These are phyloP conservation scores for Groenewaldozyma salmanticensis DNA, from an alignment of 805 yeast species.

Conservation along the genomic window DNA sequence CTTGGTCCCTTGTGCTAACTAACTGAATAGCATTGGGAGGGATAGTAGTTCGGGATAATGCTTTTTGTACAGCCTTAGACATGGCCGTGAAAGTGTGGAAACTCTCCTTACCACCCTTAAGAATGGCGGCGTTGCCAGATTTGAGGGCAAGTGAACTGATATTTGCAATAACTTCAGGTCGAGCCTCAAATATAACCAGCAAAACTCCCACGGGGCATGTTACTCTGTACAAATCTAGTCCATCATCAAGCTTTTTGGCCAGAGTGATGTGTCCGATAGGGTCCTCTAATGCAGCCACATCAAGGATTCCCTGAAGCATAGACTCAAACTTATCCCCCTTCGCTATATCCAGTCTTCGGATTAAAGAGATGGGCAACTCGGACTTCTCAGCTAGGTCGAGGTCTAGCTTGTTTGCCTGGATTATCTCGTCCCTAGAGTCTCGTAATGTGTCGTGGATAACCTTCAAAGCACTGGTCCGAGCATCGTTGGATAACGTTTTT, in stretches of 20 bases:
- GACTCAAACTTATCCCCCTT: slow-evolving; percentile 79
- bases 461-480: slow-evolving; percentile 63
- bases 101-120: slow-evolving; percentile 96
- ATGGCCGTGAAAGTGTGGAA: slow-evolving; percentile 73
- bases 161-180: slow-evolving; percentile 98
- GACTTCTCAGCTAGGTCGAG: slow-evolving; percentile 56
- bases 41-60: slow-evolving; percentile 56
- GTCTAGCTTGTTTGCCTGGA: slow-evolving; percentile 68
- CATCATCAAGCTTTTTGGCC: slow-evolving; percentile 80
- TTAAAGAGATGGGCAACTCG: slow-evolving; percentile 56
- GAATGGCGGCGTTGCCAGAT: slow-evolving; percentile 92
- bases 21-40: slow-evolving; percentile 79
- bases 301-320: slow-evolving; percentile 90
- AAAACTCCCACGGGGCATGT: slow-evolving; percentile 94
- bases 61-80: slow-evolving; percentile 56
- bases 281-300: slow-evolving; percentile 80
- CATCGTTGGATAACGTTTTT: slow-evolving; percentile 64
- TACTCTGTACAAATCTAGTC: slow-evolving; percentile 69
- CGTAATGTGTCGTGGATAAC: slow-evolving; percentile 63
- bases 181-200: slow-evolving; percentile 84
- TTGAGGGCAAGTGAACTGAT: slow-evolving; percentile 92
- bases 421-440: slow-evolving; percentile 48
- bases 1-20: slow-evolving; percentile 83
- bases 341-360: slow-evolving; percentile 77
- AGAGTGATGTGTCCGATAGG: slow-evolving; percentile 87